A percentile compares a stretch with the other conserved stretches of the same genome.
phyloP scores from a whole-genome alignment of 148 eudicot genomes.

The Euryodendron excelsum region DNA sequence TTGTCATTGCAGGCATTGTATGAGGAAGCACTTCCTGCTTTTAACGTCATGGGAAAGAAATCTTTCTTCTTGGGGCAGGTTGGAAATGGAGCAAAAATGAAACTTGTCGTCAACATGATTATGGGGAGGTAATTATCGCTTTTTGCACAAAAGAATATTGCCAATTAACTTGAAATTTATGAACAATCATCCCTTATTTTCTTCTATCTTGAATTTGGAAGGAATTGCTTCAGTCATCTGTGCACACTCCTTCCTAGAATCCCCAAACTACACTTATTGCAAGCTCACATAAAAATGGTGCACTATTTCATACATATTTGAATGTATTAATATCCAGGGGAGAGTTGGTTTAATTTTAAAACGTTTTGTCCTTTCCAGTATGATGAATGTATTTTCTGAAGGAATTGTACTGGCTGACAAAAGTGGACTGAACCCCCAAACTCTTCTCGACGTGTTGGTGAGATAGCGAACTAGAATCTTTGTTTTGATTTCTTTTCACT shows the following conservation, averaged over 20 bases:
- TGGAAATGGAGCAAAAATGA: slow-evolving; percentile 98
- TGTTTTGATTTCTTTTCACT: not conserved
- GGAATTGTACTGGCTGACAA: slow-evolving; percentile 82
- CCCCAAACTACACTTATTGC: not conserved
- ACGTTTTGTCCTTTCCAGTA: slow-evolving; percentile 44
- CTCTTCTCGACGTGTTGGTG: slow-evolving; percentile 91
- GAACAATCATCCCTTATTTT: no score
- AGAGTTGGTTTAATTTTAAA: not conserved
- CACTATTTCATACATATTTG: no score
- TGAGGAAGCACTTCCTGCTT: slow-evolving; percentile 81
- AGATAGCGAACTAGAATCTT: slow-evolving; percentile 21
- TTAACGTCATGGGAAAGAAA: slow-evolving; percentile 92
- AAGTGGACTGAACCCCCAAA: slow-evolving; percentile 72
- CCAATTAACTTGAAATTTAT: no score
- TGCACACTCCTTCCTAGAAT: no score
- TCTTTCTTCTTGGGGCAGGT: slow-evolving; percentile 88
- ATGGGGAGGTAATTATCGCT: slow-evolving; percentile 79
- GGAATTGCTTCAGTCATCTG: no score
- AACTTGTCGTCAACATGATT: slow-evolving; percentile 98
- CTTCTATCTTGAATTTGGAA: no score
- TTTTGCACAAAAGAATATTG: not conserved
- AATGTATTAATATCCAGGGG: not conserved
- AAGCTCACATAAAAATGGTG: no score
- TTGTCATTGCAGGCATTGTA: slow-evolving; percentile 61
- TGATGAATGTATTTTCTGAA: slow-evolving; percentile 99